Conservation (phyloP, 2,329 filamentous ascomycete genomes). For the Fusarium duplospermum region DNA sequence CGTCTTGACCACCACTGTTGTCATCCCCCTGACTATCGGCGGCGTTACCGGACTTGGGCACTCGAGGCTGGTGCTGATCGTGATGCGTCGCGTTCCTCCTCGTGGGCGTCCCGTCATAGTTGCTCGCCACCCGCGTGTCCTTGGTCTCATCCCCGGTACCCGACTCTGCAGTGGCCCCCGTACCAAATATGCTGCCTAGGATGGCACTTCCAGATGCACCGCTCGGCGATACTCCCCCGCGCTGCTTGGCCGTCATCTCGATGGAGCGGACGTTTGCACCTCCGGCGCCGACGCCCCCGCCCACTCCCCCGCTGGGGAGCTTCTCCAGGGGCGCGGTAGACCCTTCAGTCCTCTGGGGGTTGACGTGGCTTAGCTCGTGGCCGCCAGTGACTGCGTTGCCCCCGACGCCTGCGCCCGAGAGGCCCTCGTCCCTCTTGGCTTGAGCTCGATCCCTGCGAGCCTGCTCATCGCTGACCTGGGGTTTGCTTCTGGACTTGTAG, state of each 20-base stretch:
- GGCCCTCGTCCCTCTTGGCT: conserved; percentile 47
- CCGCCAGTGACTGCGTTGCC: conserved; percentile 46
- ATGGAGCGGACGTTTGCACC: conserved; percentile 44
- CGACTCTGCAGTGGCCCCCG: conserved; percentile 31
- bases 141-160: conserved; percentile 23
- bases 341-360: conserved; percentile 33
- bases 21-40: not conserved
- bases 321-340: conserved; percentile 45
- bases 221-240: conserved; percentile 12
- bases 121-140: conserved; percentile 32
- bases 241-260: conserved; percentile 39
- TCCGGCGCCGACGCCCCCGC: conserved; percentile 48
- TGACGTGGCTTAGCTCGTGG: conserved; percentile 42
- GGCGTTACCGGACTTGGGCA: conserved; percentile 5
- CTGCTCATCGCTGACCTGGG: conserved; percentile 21
- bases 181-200: conserved; percentile 40
- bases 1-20: not conserved
- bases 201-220: conserved; percentile 14
- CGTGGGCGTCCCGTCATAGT: conserved; percentile 26
- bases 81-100: conserved; percentile 23
- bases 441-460: conserved; percentile 38
- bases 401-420: conserved; percentile 49
- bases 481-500: conserved; percentile 29
- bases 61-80: conserved; percentile 19
- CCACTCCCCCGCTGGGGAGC: conserved; percentile 49